Conservation (phyloP, 805 yeast genomes). For the Teunomyces funiuensis region DNA sequence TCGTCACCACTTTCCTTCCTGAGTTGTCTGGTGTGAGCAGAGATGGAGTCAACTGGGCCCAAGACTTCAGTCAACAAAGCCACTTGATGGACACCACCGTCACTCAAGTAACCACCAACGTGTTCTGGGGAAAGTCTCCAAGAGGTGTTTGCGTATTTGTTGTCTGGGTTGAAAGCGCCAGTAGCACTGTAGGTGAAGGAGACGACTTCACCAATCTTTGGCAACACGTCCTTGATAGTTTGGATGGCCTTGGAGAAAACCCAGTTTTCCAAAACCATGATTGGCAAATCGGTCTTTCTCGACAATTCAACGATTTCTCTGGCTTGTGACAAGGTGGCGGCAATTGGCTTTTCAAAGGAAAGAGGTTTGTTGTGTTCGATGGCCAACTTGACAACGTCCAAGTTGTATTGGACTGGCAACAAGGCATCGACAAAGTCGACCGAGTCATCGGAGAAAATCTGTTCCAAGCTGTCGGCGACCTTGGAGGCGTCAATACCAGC, state of each 20-base stretch:
- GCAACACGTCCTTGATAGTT: constrained; percentile 54
- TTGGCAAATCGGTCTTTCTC: constrained; percentile 60
- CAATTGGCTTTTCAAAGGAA: constrained; percentile 86
- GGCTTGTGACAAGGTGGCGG: constrained; percentile 82
- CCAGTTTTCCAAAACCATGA: constrained; percentile 86
- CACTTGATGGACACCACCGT: constrained; percentile 96
- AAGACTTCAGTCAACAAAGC: constrained; percentile 81
- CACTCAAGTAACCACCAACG: constrained; percentile 88
- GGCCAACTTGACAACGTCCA: constrained; percentile 67
- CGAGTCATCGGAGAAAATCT: constrained; percentile 60
- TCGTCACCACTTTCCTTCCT: constrained; percentile 77
- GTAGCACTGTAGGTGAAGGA: constrained; percentile 74
- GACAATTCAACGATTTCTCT: constrained; percentile 71
- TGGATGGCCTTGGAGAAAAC: constrained; percentile 62
- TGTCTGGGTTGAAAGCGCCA: constrained; percentile 63
- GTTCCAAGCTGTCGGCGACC: constrained; percentile 62
- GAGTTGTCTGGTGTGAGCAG: constrained; percentile 77
- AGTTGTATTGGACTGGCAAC: constrained; percentile 83
- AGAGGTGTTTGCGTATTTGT: constrained; percentile 63
- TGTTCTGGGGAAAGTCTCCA: constrained; percentile 94
- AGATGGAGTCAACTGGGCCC: constrained; percentile 68
- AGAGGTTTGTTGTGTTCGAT: constrained; percentile 75
- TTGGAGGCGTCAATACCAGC: constrained; percentile 53
- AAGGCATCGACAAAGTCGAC: constrained; percentile 82
- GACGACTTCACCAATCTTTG: constrained; percentile 69